A percentile compares a stretch with the other conserved stretches of the same genome.
phyloP scores from a whole-genome alignment of 2,329 filamentous ascomycete genomes.

The Monosporascus sp. region DNA sequence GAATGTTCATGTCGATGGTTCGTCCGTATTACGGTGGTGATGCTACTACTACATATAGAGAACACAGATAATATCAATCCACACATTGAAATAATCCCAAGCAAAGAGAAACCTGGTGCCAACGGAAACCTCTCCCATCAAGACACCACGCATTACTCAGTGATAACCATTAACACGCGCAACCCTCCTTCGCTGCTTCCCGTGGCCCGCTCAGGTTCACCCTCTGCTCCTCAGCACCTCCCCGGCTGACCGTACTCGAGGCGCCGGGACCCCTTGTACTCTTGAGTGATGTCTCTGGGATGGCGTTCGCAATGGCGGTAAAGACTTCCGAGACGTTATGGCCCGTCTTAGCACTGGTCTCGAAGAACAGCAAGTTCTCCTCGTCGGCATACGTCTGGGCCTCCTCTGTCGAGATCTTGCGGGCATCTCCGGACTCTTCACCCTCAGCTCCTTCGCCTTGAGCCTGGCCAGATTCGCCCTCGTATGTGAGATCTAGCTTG shows the following conservation, averaged over 20 bases:
- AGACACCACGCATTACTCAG: background rate
- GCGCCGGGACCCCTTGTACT: conserved; percentile 69
- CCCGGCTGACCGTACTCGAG: conserved; percentile 52
- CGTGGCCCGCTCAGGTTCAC: conserved; percentile 76
- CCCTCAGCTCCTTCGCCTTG: conserved; percentile 46
- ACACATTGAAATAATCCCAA: background rate
- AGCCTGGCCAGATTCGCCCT: conserved; percentile 41
- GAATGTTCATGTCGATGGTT: too few species aligned
- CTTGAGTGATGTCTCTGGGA: conserved; percentile 95
- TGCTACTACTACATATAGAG: too few species aligned
- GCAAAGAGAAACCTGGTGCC: background rate
- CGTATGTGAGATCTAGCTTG: conserved; percentile 83
- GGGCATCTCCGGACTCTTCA: conserved; percentile 65
- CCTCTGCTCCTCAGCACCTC: conserved; percentile 62
- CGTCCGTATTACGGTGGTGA: too few species aligned
- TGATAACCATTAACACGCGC: conserved; percentile 64
- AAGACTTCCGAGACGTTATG: conserved; percentile 94
- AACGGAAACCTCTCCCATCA: background rate
- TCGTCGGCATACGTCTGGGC: conserved; percentile 92
- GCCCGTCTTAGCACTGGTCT: conserved; percentile 96
- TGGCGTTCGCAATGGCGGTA: conserved; percentile 95
- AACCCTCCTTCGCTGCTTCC: conserved; percentile 82
- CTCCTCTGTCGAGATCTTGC: conserved; percentile 87
- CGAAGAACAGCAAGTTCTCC: conserved; percentile 90
- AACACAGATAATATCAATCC: too few species aligned